Evolutionary conservation across 805 yeast species (phyloP).

Genomic region (Hanseniaspora valbyensis): DNA sequence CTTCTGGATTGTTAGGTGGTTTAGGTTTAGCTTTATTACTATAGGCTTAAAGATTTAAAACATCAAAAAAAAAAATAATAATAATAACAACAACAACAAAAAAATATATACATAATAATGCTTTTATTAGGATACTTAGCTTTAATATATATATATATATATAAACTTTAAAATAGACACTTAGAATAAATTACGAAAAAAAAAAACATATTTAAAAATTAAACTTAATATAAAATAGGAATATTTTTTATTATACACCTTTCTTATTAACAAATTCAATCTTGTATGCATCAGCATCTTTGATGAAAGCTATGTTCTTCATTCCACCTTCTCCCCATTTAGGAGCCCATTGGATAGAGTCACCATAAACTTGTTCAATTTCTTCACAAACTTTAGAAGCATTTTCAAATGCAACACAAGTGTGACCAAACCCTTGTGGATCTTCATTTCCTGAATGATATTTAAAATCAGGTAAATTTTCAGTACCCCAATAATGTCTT

Average conservation of each 20-base stretch:
- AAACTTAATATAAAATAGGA: neutral
- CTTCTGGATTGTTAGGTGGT: conserved; percentile 3
- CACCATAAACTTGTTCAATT: conserved; percentile 37
- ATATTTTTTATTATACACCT: neutral
- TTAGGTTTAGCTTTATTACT: conserved; percentile 5
- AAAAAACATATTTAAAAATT: neutral
- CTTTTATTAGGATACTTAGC: neutral
- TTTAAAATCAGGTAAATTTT: conserved; percentile 57
- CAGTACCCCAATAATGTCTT: conserved; percentile 95
- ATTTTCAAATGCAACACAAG: conserved; percentile 58
- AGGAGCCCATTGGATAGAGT: conserved; percentile 46
- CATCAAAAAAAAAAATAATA: neutral
- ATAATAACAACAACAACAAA: neutral
- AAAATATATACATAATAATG: neutral
- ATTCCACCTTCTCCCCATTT: conserved; percentile 46
- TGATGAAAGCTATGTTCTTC: conserved; percentile 57
- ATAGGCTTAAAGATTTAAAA: neutral
- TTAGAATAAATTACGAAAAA: conserved; percentile 4
- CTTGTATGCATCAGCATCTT: conserved; percentile 86
- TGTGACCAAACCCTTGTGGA: conserved; percentile 78
- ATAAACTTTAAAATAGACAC: conserved; percentile 9
- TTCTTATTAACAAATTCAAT: conserved; percentile 47
- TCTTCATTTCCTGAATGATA: conserved; percentile 81
- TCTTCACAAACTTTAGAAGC: conserved; percentile 39
- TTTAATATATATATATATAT: neutral